These are phyloP conservation scores for Dryadomyces quercus-mongolicae DNA, from an alignment of 2,329 filamentous ascomycete genomes.

Conservation along the genomic window DNA sequence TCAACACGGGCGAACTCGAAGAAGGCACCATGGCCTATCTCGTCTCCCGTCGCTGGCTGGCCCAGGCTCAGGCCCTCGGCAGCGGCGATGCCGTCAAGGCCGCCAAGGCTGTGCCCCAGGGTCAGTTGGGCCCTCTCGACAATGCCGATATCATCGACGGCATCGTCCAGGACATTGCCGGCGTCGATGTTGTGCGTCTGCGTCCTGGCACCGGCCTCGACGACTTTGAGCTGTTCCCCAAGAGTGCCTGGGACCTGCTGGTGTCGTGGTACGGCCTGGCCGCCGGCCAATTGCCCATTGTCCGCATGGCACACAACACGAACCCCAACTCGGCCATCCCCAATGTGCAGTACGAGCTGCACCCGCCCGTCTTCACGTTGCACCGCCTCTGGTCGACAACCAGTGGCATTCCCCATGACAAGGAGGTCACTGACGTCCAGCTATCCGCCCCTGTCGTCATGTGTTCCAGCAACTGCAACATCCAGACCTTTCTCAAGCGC, in stretches of 20 bases:
- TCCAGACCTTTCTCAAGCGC: constrained; percentile 63
- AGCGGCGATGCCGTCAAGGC: constrained; percentile 39
- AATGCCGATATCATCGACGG: constrained; percentile 71
- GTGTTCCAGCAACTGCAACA: constrained; percentile 57
- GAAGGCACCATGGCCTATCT: constrained; percentile 68
- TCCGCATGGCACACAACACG: constrained; percentile 68
- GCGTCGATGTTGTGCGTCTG: constrained; percentile 56
- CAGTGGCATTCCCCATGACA: constrained; percentile 42
- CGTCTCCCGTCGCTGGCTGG: constrained; percentile 70
- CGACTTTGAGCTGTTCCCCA: constrained; percentile 65
- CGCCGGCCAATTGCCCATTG: constrained; percentile 56
- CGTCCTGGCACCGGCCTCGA: constrained; percentile 56
- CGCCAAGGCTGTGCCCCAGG: constrained; percentile 46
- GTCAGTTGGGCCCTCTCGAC: constrained; percentile 65
- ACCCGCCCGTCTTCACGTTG: constrained; percentile 75
- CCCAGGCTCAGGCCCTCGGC: constrained; percentile 55
- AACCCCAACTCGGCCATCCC: constrained; percentile 41
- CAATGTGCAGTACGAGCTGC: constrained; percentile 70
- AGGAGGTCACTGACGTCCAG: constrained; percentile 47
- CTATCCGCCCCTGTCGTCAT: constrained; percentile 53
- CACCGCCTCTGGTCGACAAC: constrained; percentile 60
- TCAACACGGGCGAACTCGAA: constrained; percentile 38
- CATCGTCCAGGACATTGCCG: constrained; percentile 36
- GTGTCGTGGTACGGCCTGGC: constrained; percentile 71
- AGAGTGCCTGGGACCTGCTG: constrained; percentile 71